Conservation (phyloP, 495 filamentous ascomycete species). For the Bombardia bombarda region DNA sequence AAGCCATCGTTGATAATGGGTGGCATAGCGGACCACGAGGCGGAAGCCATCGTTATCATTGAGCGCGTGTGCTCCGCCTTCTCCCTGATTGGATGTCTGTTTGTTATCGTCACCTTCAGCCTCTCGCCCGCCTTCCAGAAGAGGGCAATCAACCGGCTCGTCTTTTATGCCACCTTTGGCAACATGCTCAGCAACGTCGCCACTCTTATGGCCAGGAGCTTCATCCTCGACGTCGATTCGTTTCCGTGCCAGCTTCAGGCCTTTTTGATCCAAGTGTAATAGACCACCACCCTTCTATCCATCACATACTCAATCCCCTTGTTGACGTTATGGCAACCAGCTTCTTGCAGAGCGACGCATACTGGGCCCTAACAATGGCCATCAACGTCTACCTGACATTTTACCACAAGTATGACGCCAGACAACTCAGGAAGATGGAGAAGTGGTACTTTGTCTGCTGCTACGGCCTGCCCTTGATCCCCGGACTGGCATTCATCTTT, state of each 20-base stretch:
- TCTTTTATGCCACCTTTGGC: conserved; percentile 79
- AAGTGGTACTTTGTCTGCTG: conserved; percentile 62
- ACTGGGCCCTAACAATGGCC: conserved; percentile 80
- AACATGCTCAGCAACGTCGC: conserved; percentile 77
- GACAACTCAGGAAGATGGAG: conserved; percentile 60
- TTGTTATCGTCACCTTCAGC: conserved; percentile 68
- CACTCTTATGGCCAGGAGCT: conserved; percentile 59
- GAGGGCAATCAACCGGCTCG: conserved; percentile 78
- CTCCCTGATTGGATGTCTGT: conserved; percentile 61
- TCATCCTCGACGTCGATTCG: conserved; percentile 36
- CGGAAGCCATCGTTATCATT: conserved; percentile 47
- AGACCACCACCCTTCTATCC: no score
- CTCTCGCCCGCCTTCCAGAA: conserved; percentile 48
- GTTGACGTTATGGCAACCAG: conserved; percentile 32
- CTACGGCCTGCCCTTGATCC: conserved; percentile 70
- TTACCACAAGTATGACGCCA: conserved; percentile 64
- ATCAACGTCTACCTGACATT: conserved; percentile 84
- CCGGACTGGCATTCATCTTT: conserved; percentile 60
- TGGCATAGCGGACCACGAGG: conserved; percentile 2
- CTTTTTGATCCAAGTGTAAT: conserved; percentile 65
- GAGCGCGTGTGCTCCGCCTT: conserved; percentile 62
- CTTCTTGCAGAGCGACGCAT: conserved; percentile 71
- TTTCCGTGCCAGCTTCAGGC: conserved; percentile 67
- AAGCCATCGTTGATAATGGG: no score
- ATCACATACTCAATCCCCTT: not conserved